Evolutionary conservation across 345 rosid species (phyloP), one percentile per base, ranked within the genome.

Genomic region (Syzygium aromaticum): DNA sequence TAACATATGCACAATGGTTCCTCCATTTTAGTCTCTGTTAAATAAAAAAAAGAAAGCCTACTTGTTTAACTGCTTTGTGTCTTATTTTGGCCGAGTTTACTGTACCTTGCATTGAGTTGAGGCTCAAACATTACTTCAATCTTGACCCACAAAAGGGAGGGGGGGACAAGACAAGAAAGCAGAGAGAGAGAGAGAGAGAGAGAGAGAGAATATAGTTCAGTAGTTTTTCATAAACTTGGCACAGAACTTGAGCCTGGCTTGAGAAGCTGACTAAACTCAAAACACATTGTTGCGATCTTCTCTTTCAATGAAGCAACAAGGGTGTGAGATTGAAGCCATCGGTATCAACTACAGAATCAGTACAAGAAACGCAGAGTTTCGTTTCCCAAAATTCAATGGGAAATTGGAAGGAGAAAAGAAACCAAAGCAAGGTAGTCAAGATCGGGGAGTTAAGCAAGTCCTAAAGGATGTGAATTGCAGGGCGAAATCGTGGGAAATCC

Each of bases 401-500:
- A 30, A 49, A 64, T 49, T 77, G 88, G 51, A 86, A 54, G 46
- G 86, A 63, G 14, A 92, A 87, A 85, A 85, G 67, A 54, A 88
- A 88, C 61, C 89, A 86, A 54, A 87, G 82, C 84, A 54, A 86
- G 89, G 73, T 7, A 61, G 82, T 17, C 49, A 73, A 73, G 82
- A 73, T 73, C 82, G 85, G 87, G 92, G 91, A 85, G 86, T 85
- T 78, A 92, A 90, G 89, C 92, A 92, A 54, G 96, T 98, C 51
- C 92, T 98, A 10, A 95, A 93, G 86, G 93, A 91, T 40, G 97
- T 98, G n/a, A 92, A 84, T 57, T 96, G 97, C 93, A 92, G 91
- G 63, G 99, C 99, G 17, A 98, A 91, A 86, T 98, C 99, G 1
- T 94, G 99, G 99, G 98, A 96, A 90, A 92, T 98, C 89, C 94